These are phyloP conservation scores for Ophiocordyceps camponoti-floridani DNA, from an alignment of 2,329 filamentous ascomycete genomes.

Conservation along the genomic window DNA sequence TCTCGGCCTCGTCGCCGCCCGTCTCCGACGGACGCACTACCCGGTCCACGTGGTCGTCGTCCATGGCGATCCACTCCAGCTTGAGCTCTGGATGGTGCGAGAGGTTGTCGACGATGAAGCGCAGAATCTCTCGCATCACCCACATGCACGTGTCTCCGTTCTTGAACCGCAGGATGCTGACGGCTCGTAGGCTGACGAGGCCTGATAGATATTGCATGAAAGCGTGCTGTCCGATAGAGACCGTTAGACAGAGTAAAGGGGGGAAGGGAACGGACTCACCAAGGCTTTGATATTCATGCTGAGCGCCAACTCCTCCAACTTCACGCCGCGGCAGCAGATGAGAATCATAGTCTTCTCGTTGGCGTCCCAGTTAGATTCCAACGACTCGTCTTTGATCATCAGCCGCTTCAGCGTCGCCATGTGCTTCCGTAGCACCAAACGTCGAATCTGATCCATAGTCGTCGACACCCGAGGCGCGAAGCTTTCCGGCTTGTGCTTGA, in stretches of 20 bases:
- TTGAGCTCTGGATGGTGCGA: conserved; percentile 35
- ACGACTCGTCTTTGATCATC: conserved; percentile 39
- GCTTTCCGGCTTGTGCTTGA: conserved; percentile 32
- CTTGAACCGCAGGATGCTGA: conserved; percentile 36
- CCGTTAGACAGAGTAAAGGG: no score
- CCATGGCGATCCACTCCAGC: conserved; percentile 40
- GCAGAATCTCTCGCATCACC: conserved; percentile 36
- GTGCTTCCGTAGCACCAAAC: conserved; percentile 39
- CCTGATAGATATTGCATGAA: conserved; percentile 35
- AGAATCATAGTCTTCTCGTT: conserved; percentile 34
- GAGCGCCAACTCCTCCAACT: conserved; percentile 36
- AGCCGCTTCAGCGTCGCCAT: conserved; percentile 32
- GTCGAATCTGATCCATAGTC: conserved; percentile 39
- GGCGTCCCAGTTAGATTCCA: conserved; percentile 34
- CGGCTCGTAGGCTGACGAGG: conserved; percentile 29
- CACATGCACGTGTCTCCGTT: conserved; percentile 37
- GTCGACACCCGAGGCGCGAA: conserved; percentile 30
- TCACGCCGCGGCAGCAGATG: conserved; percentile 29
- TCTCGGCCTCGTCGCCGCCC: conserved; percentile 11
- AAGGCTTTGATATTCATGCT: conserved; percentile 34
- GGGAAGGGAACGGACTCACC: no score
- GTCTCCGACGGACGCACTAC: conserved; percentile 23
- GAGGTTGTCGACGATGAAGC: conserved; percentile 40
- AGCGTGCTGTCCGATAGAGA: conserved; percentile 29
- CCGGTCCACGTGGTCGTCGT: conserved; percentile 29